Evolutionary conservation across 257 asterid species (phyloP), one percentile per base, ranked within the genome.

Genomic region (Catharanthus roseus): DNA sequence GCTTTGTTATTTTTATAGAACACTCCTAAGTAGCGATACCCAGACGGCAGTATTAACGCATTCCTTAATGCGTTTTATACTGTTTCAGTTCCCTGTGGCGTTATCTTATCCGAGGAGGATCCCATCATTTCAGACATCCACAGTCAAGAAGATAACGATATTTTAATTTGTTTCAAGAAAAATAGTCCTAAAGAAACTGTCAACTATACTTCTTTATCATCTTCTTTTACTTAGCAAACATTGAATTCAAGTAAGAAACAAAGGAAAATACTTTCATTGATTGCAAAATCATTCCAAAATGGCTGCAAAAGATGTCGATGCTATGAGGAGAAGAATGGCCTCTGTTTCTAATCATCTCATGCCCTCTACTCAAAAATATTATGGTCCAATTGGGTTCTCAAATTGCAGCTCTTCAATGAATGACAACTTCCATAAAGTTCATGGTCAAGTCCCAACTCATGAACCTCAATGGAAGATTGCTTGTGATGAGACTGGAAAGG

Each of bases 401-500:
- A 65, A 42, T 72, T 89, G 96, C 84, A 80, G 95, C 81, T 81
- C 92, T 18, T 54, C 84, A 9, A 66, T 87, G 82, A 73, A 89
- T 69, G 96, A 93, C 26, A 85, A 83, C 51, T 93, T 84, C 75
- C 97, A 87, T 54, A 84, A 84, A 57, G 83, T 85, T 3, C 91
- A 93, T 86, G 97, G 99, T 6, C 88, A 85, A 47, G 97, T 93
- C 8, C 84, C 95, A 23, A 73, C 82, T 5, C 86, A 86, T 68
- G 69, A 70, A 23, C 97, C 99, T 1, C 76, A 74, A 2, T 93
- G 99, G 99, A 83, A 69, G 51, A 72, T 80, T 41, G 88, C 85
- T 33, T 42, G 79, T 34, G 96, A 88, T 67, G 95, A 93, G n/a
- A 76, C 90, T 72, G 89, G 88, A 75, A 89, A 82, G 78, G 90